Evolutionary conservation across 257 asterid species (phyloP).

Genomic region (Przewalskia tangutica): DNA sequence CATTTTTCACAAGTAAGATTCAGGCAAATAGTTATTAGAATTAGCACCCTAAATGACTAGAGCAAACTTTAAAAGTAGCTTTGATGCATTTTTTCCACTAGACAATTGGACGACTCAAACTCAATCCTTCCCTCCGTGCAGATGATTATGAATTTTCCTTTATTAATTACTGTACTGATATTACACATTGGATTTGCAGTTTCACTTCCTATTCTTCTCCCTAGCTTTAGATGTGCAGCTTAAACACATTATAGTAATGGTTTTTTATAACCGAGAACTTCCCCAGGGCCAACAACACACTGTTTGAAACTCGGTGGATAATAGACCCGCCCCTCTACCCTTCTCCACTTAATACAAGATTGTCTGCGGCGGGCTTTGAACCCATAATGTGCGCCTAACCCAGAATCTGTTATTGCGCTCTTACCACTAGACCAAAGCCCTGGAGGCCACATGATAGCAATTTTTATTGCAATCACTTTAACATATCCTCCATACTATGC

Average conservation of each 20-base stretch:
- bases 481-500: not conserved
- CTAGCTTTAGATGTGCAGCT: not conserved
- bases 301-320: not conserved
- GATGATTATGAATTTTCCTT: not conserved
- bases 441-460: not conserved
- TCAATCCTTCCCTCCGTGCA: not conserved
- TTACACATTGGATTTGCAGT: not conserved
- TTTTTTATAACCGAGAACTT: not conserved
- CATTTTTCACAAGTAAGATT: not conserved
- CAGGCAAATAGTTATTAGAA: not conserved
- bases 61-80: not conserved
- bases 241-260: not conserved
- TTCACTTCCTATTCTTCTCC: not conserved
- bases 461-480: not conserved
- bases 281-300: not conserved
- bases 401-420: not conserved
- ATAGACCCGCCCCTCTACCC: not conserved
- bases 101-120: not conserved
- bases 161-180: not conserved
- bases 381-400: not conserved
- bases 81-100: not conserved
- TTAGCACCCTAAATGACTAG: not conserved
- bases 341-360: not conserved
- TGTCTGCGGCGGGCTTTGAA: not conserved
- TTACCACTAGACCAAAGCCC: not conserved